Base-by-base conservation (phyloP, 495 filamentous ascomycete genomes). In the Aspergillus leporis region DNA sequence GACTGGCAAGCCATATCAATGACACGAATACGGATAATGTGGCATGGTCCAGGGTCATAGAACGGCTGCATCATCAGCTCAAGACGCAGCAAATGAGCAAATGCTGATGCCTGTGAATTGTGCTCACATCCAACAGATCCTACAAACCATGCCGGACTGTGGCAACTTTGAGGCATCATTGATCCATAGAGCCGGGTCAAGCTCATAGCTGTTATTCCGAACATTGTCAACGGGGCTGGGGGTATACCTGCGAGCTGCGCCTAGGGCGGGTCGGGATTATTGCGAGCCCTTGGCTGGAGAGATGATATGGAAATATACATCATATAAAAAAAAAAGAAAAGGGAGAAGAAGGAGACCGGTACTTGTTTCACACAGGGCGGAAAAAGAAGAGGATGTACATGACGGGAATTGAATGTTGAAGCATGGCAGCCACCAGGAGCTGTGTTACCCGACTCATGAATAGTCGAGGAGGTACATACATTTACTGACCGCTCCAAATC, bases 381-480 rank as follows among this genome's bases (percentile, higher is more conserved):
- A 40, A 19, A 8, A 34, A 19, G 36, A 21, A 28, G 18, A n/a
- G 0, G 43, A 23, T 46, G 57, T 48, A 36, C 51, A 50, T 60
- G 55, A 47, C 53, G 60, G 60, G 56, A 63, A 60, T 58, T 58
- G n/a, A 66, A 61, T 47, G 61, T n/a, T 55, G 49, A 60, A 51
- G 64, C 67, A 70, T 70, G 67, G 67, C 67, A 63, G 67, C 67
- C 67, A 70, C 64, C 49, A 58, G 54, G 64, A 62, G 60, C 53
- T 61, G 67, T 67, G 64, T 59, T 30, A 70, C 64, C 61, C 32
- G 40, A 57, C 46, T 55, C 48, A 45, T 56, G 41, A 66, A 56
- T 50, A 59, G 59, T 61, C 61, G 51, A 56, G 36, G 56, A 56
- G 61, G 59, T 38, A 57, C 28, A 51, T 32, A 18, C 34, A 12